Percentiles rank a stretch among this genome's conserved stretches.
phyloP scores from a whole-genome alignment of 1,139 yeast species.

The Magnusiomyces magnusii region DNA sequence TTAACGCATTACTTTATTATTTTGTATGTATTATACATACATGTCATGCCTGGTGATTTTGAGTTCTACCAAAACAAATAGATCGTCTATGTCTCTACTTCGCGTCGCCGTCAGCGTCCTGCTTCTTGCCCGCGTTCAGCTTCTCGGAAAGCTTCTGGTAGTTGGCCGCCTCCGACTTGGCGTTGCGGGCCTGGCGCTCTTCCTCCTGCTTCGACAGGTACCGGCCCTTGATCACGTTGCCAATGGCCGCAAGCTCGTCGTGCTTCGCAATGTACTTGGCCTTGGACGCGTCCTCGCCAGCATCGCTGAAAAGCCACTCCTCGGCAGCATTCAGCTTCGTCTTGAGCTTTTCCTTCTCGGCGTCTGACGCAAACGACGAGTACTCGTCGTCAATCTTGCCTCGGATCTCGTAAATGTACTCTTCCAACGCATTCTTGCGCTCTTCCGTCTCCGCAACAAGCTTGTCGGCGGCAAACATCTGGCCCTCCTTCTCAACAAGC shows the following conservation, averaged over 20 bases:
- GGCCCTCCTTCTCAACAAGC: conserved; percentile 72
- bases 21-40: too few species aligned
- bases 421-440: conserved; percentile 96
- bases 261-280: conserved; percentile 97
- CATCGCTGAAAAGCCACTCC: conserved; percentile 92
- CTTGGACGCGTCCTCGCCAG: conserved; percentile 93
- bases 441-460: conserved; percentile 98
- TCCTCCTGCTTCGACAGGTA: conserved; percentile 93
- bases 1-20: too few species aligned
- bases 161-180: conserved; percentile 83
- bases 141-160: conserved; percentile 81
- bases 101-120: conserved; percentile 21
- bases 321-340: conserved; percentile 78
- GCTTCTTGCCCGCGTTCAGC: conserved; percentile 71
- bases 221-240: conserved; percentile 94
- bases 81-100: too few species aligned
- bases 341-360: conserved; percentile 74
- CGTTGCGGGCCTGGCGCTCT: conserved; percentile 80
- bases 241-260: conserved; percentile 92
- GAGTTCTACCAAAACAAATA: too few species aligned
- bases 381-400: conserved; percentile 94
- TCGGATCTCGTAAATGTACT: conserved; percentile 95
- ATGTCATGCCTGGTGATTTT: too few species aligned
- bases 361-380: conserved; percentile 79
- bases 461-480: conserved; percentile 84